Evolutionary conservation across 2,329 filamentous ascomycete genomes (phyloP).

Genomic region (Coniochaeta sp.): DNA sequence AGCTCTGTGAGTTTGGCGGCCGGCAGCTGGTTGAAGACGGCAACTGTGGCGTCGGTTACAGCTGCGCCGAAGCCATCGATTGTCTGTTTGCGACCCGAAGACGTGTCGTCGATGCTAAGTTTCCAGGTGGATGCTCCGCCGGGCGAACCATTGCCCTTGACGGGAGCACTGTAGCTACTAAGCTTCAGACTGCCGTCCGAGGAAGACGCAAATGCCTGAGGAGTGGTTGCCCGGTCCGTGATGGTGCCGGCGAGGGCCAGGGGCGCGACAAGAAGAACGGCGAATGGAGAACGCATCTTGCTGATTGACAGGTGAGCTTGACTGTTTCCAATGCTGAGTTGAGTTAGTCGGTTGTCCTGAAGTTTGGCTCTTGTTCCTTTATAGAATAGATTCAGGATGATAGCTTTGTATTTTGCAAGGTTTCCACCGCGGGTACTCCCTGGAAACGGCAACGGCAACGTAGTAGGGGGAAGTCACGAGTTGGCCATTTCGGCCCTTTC

Average conservation of each 20-base stretch:
- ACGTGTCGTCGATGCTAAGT: slow-evolving; percentile 30
- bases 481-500: neutral
- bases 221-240: slow-evolving; percentile 10
- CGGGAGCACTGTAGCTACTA: slow-evolving; percentile 23
- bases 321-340: neutral
- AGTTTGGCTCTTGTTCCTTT: neutral
- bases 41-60: slow-evolving; percentile 33
- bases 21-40: slow-evolving; percentile 27
- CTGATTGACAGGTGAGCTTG: neutral
- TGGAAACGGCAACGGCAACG: neutral
- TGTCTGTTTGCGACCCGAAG: slow-evolving; percentile 28
- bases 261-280: slow-evolving; percentile 4
- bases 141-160: slow-evolving; percentile 23
- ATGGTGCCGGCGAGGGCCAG: slow-evolving; percentile 7
- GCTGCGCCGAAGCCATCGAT: slow-evolving; percentile 34
- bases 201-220: slow-evolving; percentile 26
- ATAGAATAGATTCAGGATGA: too few relatives aligned
- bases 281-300: slow-evolving; percentile 5
- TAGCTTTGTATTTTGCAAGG: too few relatives aligned
- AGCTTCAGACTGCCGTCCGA: slow-evolving; percentile 29
- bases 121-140: slow-evolving; percentile 26
- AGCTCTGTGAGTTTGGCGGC: slow-evolving; percentile 21
- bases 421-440: too few relatives aligned
- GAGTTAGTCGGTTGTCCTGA: too few relatives aligned
- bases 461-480: neutral